Conservation (phyloP, 2,329 filamentous ascomycete species). For the Cordyceps fumosorosea region DNA sequence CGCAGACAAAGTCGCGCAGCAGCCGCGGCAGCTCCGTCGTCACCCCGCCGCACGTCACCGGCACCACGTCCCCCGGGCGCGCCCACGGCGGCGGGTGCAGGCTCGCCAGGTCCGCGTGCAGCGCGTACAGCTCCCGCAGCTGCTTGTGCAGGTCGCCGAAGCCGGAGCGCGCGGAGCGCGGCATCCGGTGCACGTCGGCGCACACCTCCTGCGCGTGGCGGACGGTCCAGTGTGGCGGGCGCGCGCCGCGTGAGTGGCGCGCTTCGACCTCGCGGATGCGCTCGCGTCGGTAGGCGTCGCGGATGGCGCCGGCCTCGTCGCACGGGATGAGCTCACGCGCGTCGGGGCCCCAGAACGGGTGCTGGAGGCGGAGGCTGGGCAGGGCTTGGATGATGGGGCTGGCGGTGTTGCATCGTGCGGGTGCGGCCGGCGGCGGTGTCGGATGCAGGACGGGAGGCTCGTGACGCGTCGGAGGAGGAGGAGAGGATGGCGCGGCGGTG, state of each 20-base stretch:
- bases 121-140: conserved; percentile 3
- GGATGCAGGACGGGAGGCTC: neutral
- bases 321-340: neutral
- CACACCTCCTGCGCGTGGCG: conserved; percentile 1
- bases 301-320: neutral
- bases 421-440: neutral
- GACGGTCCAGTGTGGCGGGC: neutral
- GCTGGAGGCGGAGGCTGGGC: neutral
- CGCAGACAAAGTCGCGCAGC: conserved; percentile 1
- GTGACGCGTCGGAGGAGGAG: neutral
- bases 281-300: neutral
- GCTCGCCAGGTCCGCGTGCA: neutral
- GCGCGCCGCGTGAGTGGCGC: neutral
- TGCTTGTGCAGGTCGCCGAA: conserved; percentile 11
- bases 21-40: neutral
- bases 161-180: neutral
- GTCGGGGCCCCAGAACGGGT: neutral
- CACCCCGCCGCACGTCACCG: neutral
- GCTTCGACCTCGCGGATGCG: neutral
- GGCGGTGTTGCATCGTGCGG: neutral
- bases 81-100: neutral
- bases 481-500: neutral
- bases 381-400: neutral
- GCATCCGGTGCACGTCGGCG: conserved; percentile 1
- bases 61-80: neutral